Percentiles rank a stretch among this genome's conserved stretches.
Conservation (phyloP, 495 filamentous ascomycete species). For the Pseudotulostoma volvatum region DNA sequence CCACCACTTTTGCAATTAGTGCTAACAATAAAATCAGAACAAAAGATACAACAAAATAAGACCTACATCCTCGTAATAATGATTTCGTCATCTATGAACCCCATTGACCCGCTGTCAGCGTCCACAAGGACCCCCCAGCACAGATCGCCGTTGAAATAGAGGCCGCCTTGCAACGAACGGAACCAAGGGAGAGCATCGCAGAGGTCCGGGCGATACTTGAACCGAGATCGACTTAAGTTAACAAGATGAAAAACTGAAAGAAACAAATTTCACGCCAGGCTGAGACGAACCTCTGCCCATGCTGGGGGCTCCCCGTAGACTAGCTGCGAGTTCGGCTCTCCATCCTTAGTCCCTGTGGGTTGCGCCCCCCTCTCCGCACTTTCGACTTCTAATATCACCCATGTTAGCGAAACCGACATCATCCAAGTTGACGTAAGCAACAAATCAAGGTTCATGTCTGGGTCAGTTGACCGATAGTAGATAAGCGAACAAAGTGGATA, state of each 20-base stretch:
- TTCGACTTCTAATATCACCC: too few relatives aligned
- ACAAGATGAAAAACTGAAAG: not conserved
- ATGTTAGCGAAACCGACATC: too few relatives aligned
- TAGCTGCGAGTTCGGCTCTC: too few relatives aligned
- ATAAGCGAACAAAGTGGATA: too few relatives aligned
- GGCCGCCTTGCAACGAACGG: constrained; percentile 41
- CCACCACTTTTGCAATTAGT: constrained; percentile 36
- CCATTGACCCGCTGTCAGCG: constrained; percentile 32
- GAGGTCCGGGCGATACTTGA: constrained; percentile 34
- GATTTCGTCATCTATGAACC: constrained; percentile 46
- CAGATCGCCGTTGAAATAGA: constrained; percentile 31
- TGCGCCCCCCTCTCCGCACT: too few relatives aligned
- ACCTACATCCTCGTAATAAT: constrained; percentile 53
- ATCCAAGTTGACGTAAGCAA: too few relatives aligned
- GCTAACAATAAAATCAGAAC: not conserved
- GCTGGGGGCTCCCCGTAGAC: constrained; percentile 28
- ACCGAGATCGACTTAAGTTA: constrained; percentile 2
- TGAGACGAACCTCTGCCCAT: constrained; percentile 36
- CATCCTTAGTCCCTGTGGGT: too few relatives aligned
- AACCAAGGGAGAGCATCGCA: constrained; percentile 56
- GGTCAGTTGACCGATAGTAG: too few relatives aligned
- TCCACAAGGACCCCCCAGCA: constrained; percentile 48
- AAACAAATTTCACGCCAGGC: too few relatives aligned
- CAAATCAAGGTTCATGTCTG: too few relatives aligned
- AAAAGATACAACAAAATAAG: not conserved